Evolutionary conservation across 1,139 yeast species (phyloP), one percentile per base, ranked within the genome.

Genomic region (Magnusiomyces tetraspermus): DNA sequence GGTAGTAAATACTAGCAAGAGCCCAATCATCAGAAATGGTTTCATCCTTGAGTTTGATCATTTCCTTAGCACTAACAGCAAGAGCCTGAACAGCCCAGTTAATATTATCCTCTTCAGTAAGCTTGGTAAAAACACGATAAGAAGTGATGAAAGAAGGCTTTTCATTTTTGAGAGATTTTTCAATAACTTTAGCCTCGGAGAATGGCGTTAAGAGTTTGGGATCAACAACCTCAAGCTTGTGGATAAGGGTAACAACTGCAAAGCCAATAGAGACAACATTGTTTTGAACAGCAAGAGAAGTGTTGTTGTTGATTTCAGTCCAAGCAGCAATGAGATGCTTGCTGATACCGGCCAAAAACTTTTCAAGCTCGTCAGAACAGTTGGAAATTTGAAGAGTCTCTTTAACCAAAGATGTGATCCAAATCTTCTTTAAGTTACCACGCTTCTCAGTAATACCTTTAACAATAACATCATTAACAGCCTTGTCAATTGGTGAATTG

Each of bases 361-460:
- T 51, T 31, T 42, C 40, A 31, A 49, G 28, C n/a, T 42, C 48
- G 46, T 46, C 42, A 10, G 52, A 51, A 21, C 45, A 53, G 49
- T 49, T 61, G 52, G 54, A 61, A 49, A 49, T 26, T 2, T 51
- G 46, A 4, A 60, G 48, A 1, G 69, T 48, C 4, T 62, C 60
- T 3, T 68, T 62, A 15, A 79, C 84, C 33, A 82, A 63, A 6
- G 79, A 71, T 37, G 75, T 65, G 51, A 77, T 75, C 97, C 97
- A 92, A 24, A 80, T 70, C 60, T 78, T 80, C 59, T 83, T 78
- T 40, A 86, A 67, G 38, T 76, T 77, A 11, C 76, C 68, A 59
- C 85, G 85, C 60, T 85, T 76, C 38, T 86, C 92, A 15, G 69
- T 63, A 17, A 89, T 70, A 0, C 96, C 97, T 26, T 71, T 67